Evolutionary conservation across 345 rosid species (phyloP).

Genomic region (Bruguiera parviflora): DNA sequence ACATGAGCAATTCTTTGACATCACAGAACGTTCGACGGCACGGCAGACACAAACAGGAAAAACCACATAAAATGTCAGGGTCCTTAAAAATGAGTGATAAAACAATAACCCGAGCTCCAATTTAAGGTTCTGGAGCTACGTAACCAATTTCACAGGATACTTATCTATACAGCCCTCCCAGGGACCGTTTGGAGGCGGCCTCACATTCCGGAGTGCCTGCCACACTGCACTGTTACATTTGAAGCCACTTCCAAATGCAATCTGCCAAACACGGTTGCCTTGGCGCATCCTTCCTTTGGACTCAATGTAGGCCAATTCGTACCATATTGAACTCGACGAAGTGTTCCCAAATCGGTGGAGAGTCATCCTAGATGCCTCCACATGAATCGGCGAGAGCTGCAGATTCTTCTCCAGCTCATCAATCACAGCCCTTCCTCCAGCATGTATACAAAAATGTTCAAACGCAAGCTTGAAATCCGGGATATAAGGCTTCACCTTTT

Average conservation of each 20-base stretch:
- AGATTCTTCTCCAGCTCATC: slow-evolving; percentile 32
- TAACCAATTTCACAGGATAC: slow-evolving; percentile 16
- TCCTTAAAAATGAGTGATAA: slow-evolving; percentile 1
- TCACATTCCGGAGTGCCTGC: slow-evolving; percentile 17
- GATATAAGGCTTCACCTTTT: slow-evolving; percentile 23
- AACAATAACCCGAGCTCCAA: background rate
- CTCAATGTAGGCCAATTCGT: too few species aligned
- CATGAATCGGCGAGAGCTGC: slow-evolving; percentile 20
- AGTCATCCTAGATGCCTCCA: slow-evolving; percentile 31
- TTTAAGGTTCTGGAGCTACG: background rate
- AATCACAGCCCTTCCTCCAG: slow-evolving; percentile 26
- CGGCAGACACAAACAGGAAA: background rate
- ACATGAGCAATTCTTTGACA: too few species aligned
- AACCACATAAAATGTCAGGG: background rate
- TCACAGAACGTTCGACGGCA: too few species aligned
- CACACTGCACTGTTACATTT: too few species aligned
- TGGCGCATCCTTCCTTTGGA: too few species aligned
- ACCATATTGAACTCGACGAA: slow-evolving; percentile 14
- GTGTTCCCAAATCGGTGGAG: slow-evolving; percentile 30
- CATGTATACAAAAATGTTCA: slow-evolving; percentile 29
- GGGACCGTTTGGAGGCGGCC: slow-evolving; percentile 13
- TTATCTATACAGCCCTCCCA: slow-evolving; percentile 30
- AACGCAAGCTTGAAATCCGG: slow-evolving; percentile 29
- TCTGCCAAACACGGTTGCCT: too few species aligned
- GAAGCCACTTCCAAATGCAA: too few species aligned